Base-by-base conservation (phyloP, 192 early-diverging fungal genomes). In the Paraglomus brasilianum region DNA sequence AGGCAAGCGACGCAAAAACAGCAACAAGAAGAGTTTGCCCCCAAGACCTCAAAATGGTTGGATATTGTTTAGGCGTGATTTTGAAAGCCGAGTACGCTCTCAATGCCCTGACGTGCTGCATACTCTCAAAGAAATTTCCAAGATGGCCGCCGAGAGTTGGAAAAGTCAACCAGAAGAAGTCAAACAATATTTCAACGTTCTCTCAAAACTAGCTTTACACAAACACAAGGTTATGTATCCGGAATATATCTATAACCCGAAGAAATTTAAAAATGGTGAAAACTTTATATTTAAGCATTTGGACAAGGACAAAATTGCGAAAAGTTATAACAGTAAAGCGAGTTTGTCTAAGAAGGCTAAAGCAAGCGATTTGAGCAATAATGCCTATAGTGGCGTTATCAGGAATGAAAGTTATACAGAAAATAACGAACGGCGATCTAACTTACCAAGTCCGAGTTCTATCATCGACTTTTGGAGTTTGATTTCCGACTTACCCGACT, bases 11-110 rank as follows among this genome's bases (percentile, higher is more conserved):
- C 64, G 64, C 24, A 41, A 56, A 52, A 68, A 55, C 38, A 41
- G 2, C 0, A 42, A 14, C 4, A 68, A 67, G 24, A 8, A 10
- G 8, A 10, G 19, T 2, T 24, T 30, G 30, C 30, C 30, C 3
- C 49, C 65, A 2, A 50, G 65, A 67, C 65, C 65, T 17, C 65
- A 67, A 67, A 67, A 67, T 53, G 49, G 41, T 53, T 67, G 65
- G 65, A 51, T 67, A 10, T 21, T 67, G 9, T 68, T 68, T 68
- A 13, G 50, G 36, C 51, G 44, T 55, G 49, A 68, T 55, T 68
- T 55, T 55, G 66, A 68, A 44, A 42, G 50, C 5, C 51, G 42
- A 48, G 19, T 46, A 55, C 66, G 66, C 5, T 5, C 8, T 4
- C 40, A 14, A 14, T 43, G 42, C 14, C 66, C 66, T 17, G 66